Evolutionary conservation across 495 filamentous ascomycete genomes (phyloP).

Genomic region (Evansstolkia leycettana): DNA sequence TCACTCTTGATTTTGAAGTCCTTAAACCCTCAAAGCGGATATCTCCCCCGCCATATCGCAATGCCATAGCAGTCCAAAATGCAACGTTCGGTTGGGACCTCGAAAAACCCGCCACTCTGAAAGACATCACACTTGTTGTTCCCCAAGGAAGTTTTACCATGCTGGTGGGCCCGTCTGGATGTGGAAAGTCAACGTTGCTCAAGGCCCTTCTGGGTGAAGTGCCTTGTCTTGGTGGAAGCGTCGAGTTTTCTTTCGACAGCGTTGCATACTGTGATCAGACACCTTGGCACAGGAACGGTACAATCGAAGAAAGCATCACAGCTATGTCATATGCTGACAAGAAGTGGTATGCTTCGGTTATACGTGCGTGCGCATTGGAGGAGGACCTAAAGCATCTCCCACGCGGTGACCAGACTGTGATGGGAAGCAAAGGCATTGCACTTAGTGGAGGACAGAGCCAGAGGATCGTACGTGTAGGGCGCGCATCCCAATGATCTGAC

Average conservation of each 20-base stretch:
- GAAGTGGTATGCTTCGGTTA: constrained; percentile 47
- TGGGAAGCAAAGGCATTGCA: constrained; percentile 52
- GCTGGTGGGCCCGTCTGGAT: constrained; percentile 47
- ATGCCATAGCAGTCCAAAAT: constrained; percentile 28
- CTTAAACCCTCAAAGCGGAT: constrained; percentile 15
- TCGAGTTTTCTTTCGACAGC: constrained; percentile 21
- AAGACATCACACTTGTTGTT: constrained; percentile 27
- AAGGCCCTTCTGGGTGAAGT: constrained; percentile 47
- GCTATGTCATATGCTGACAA: constrained; percentile 40
- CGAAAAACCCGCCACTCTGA: constrained; percentile 30
- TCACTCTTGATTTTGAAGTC: constrained; percentile 13
- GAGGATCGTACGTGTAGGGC: constrained; percentile 39
- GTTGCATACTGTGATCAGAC: constrained; percentile 43
- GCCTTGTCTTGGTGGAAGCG: constrained; percentile 25
- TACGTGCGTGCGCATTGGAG: constrained; percentile 52
- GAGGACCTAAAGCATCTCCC: constrained; percentile 44
- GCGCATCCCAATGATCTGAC: neutral
- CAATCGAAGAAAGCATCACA: constrained; percentile 45
- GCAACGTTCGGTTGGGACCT: constrained; percentile 40
- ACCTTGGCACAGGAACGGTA: constrained; percentile 45
- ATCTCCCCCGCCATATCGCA: constrained; percentile 5
- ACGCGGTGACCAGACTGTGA: constrained; percentile 42
- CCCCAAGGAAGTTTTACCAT: constrained; percentile 31
- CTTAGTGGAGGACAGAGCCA: constrained; percentile 60
- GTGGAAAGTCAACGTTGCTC: constrained; percentile 48